Conservation (phyloP, 2,329 filamentous ascomycete genomes). For the Stachybotrys chlorohalonatus region DNA sequence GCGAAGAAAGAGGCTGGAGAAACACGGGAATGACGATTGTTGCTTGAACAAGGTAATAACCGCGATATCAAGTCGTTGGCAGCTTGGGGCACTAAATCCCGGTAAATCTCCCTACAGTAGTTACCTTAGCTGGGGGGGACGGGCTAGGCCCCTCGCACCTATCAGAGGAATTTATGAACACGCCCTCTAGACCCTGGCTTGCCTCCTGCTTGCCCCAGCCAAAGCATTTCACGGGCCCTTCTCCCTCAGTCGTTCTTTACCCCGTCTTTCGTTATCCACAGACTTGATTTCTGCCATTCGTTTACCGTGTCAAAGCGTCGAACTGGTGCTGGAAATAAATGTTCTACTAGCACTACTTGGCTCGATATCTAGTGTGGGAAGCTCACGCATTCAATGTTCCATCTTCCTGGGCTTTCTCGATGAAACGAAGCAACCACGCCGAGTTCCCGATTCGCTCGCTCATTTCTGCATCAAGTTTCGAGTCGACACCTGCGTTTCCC, state of each 20-base stretch:
- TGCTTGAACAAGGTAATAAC: no score
- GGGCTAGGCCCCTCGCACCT: no score
- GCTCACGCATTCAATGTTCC: neutral
- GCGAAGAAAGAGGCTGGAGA: no score
- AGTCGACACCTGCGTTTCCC: neutral
- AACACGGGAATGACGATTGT: no score
- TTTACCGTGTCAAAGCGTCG: neutral
- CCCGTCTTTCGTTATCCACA: constrained; percentile 1
- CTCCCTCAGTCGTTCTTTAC: neutral
- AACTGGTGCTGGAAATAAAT: neutral
- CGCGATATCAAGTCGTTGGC: no score
- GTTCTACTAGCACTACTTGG: neutral
- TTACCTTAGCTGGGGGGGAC: no score
- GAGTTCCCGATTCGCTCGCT: neutral
- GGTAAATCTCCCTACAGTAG: no score
- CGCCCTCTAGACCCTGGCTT: neutral
- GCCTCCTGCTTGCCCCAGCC: neutral
- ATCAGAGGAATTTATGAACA: neutral
- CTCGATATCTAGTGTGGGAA: neutral
- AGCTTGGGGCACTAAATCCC: no score
- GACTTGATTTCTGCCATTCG: neutral
- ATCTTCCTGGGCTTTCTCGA: neutral
- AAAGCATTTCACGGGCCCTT: neutral
- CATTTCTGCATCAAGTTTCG: neutral
- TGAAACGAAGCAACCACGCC: neutral